Base-by-base conservation (phyloP, 805 yeast genomes). In the Kluyveromyces wickerhamii region DNA sequence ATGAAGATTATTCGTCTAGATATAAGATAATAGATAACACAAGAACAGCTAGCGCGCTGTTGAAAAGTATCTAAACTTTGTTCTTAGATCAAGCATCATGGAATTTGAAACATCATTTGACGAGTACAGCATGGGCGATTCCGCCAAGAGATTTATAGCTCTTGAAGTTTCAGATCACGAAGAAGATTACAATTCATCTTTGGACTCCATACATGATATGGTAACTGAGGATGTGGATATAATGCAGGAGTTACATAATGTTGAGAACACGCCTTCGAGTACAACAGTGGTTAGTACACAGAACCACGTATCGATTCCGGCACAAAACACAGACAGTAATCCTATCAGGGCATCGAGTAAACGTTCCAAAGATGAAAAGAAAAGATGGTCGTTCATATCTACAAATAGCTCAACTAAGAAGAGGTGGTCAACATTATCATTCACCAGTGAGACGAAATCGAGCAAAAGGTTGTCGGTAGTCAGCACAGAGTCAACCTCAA, bases 91-190 rank as follows among this genome's bases (percentile, higher is more conserved):
- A 6, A 13, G 18, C 5, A 26, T 11, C 7, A 47, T 47, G 48
- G 54, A 47, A 19, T 39, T 36, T 22, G 58, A 54, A 21, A 38
- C 49, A 7, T 49, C 57, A 11, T 51, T 49, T 30, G 60, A 48
- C 21, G 55, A 46, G 21, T 39, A 40, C 21, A 29, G 40, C 7
- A 43, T 41, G 21, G 47, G 43, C 9, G 31, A 21, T 9, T 12
- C 36, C 14, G 36, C 37, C 6, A 47, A 44, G 27, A 49, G 49
- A 34, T 54, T 52, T 30, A 52, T 57, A 25, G 59, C 62, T 1
- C 36, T 57, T 23, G 59, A 48, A 13, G 53, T 55, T 5, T 51
- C 59, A 7, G 59, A 52, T 37, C 36, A 53, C 19, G 58, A 51
- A 12, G 59, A 54, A 29, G 55, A 47, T 29, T 43, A 43, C 21